A percentile compares a stretch with the other conserved stretches of the same genome.
Evolutionary conservation across 2,329 filamentous ascomycete species (phyloP).

Genomic region (Iodosphaeria phyllophila): DNA sequence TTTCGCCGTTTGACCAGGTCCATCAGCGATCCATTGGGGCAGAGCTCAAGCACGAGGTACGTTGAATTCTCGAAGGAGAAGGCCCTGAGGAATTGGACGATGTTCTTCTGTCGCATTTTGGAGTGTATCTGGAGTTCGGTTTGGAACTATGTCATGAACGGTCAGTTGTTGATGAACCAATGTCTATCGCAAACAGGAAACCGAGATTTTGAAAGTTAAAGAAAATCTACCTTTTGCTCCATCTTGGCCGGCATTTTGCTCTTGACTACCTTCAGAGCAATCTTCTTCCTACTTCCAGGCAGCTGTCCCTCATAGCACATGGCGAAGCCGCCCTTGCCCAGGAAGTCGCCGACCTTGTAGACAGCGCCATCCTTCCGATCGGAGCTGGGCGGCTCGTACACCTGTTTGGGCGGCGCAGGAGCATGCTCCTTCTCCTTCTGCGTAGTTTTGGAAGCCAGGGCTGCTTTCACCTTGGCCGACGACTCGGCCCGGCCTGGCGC

Average conservation of each 20-base stretch:
- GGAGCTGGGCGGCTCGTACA: constrained; percentile 43
- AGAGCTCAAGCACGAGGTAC: constrained; percentile 86
- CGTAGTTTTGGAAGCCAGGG: constrained; percentile 13
- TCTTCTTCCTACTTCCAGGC: constrained; percentile 44
- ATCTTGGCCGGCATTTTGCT: constrained; percentile 68
- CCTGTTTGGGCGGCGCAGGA: constrained; percentile 39
- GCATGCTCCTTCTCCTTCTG: constrained; percentile 47
- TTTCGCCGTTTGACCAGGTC: constrained; percentile 92
- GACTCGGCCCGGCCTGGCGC: constrained; percentile 17
- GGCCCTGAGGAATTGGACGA: constrained; percentile 86
- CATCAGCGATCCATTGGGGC: constrained; percentile 89
- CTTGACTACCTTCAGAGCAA: constrained; percentile 69
- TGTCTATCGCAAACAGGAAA: background rate
- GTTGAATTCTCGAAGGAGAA: constrained; percentile 82
- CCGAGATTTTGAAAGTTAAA: background rate
- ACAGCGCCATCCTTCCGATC: constrained; percentile 52
- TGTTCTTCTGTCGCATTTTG: constrained; percentile 89
- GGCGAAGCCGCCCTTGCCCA: constrained; percentile 70
- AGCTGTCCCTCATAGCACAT: constrained; percentile 61
- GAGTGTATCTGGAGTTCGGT: constrained; percentile 93
- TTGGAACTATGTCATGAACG: constrained; percentile 32
- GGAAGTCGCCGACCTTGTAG: constrained; percentile 55
- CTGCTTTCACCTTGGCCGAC: constrained; percentile 31
- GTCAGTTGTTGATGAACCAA: background rate
- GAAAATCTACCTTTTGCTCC: constrained; percentile 54